These are phyloP conservation scores for Aspergillus japonicus DNA, from an alignment of 2,329 filamentous ascomycete genomes.

Conservation along the genomic window DNA sequence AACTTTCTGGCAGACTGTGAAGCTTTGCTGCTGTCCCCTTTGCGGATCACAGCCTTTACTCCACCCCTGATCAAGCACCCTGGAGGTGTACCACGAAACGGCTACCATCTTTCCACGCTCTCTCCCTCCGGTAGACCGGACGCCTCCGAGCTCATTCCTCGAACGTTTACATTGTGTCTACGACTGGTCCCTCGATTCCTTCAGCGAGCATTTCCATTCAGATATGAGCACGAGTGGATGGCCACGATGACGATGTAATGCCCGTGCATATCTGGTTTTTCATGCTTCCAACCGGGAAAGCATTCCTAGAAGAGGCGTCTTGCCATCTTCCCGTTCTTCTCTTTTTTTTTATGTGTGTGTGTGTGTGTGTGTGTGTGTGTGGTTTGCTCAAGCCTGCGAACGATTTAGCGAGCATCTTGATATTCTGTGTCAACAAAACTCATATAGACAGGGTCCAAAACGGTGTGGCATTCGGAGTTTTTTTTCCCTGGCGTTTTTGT, in stretches of 20 bases:
- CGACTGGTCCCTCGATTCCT: constrained; percentile 15
- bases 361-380: too few species aligned
- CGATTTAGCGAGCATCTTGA: constrained; percentile 18
- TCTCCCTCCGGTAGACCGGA: neutral
- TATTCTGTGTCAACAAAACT: constrained; percentile 8
- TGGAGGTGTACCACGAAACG: neutral
- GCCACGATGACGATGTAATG: constrained; percentile 17
- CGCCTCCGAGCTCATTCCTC: neutral
- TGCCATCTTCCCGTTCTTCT: neutral
- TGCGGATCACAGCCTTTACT: neutral
- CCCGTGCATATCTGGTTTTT: constrained; percentile 20
- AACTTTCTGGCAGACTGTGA: neutral
- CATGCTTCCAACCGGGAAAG: constrained; percentile 11
- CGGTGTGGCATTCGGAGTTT: constrained; percentile 8
- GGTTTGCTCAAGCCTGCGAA: constrained; percentile 7
- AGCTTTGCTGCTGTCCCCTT: constrained; percentile 3
- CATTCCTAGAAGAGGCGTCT: constrained; percentile 22
- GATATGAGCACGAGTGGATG: constrained; percentile 21
- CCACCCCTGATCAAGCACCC: neutral
- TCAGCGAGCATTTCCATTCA: constrained; percentile 13
- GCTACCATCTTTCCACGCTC: neutral
- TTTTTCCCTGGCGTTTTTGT: constrained; percentile 10
- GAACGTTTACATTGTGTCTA: constrained; percentile 3
- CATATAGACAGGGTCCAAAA: constrained; percentile 15
- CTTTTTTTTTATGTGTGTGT: neutral